Conservation (phyloP, 2,329 filamentous ascomycete species). For the Amauroascus niger region DNA sequence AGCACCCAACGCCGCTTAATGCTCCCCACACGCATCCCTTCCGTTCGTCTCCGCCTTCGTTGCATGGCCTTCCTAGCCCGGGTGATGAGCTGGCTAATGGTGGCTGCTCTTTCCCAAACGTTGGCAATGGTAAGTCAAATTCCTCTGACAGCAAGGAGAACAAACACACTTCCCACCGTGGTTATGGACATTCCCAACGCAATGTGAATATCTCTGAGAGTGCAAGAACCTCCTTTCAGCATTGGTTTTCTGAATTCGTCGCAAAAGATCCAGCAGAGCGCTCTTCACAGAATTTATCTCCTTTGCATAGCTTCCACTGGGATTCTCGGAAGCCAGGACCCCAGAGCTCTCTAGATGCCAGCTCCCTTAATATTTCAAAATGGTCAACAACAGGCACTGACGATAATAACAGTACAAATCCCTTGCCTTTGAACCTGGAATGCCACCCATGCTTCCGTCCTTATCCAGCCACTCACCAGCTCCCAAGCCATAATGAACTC, state of each 20-base stretch:
- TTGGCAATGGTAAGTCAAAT: conserved; percentile 17
- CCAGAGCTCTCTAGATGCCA: neutral
- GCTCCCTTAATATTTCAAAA: neutral
- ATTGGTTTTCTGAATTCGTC: conserved; percentile 9
- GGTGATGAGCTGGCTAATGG: neutral
- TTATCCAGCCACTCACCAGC: neutral
- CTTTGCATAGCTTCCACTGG: neutral
- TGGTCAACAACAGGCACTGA: conserved; percentile 12
- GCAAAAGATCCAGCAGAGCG: conserved; percentile 5
- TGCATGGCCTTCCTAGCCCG: conserved; percentile 7
- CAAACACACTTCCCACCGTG: conserved; percentile 9
- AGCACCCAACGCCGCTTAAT: conserved; percentile 16
- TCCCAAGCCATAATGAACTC: neutral
- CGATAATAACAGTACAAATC: conserved; percentile 15
- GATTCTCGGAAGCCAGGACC: neutral
- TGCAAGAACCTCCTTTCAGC: conserved; percentile 7
- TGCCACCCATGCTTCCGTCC: conserved; percentile 8
- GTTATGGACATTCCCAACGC: conserved; percentile 2
- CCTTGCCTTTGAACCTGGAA: conserved; percentile 10
- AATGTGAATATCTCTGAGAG: neutral
- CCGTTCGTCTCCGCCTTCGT: conserved; percentile 14
- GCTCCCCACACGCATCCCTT: conserved; percentile 18
- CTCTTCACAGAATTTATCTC: neutral
- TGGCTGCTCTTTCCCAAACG: conserved; percentile 7
- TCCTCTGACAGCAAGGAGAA: conserved; percentile 8